These are phyloP conservation scores for Pseudozyma thailandica DNA, from an alignment of 1,284 basidiomycete species.

Conservation along the genomic window DNA sequence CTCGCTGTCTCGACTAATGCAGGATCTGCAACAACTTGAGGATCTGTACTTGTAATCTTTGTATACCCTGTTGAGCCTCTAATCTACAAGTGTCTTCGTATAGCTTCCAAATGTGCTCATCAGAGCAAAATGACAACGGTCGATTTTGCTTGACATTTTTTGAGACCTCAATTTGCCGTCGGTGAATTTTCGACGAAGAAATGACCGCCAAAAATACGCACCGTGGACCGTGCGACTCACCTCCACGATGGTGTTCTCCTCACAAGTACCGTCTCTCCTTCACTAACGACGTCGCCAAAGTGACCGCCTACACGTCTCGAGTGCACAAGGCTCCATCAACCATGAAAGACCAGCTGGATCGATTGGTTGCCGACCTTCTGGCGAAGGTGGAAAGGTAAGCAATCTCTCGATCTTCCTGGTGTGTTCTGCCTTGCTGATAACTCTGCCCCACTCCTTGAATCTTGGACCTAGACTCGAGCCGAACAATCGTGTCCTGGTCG, in stretches of 20 bases:
- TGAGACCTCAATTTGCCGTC: constrained; percentile 4
- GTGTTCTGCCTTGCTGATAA: not conserved
- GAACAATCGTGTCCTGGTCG: constrained; percentile 76
- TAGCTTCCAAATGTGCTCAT: too few species aligned
- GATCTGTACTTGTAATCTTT: too few species aligned
- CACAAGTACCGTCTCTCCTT: not conserved
- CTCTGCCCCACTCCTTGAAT: not conserved
- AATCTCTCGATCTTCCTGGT: too few species aligned
- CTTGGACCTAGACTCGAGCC: constrained; percentile 70
- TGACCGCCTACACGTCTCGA: not conserved
- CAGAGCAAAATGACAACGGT: too few species aligned
- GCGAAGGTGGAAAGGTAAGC: constrained; percentile 15
- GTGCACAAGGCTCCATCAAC: not conserved
- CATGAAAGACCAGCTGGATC: constrained; percentile 33
- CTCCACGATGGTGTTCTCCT: constrained; percentile 5
- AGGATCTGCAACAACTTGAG: constrained; percentile 7
- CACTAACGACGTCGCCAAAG: not conserved
- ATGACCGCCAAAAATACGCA: not conserved
- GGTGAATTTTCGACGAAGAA: constrained; percentile 3
- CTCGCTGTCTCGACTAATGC: constrained; percentile 57
- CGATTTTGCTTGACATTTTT: constrained; percentile 1
- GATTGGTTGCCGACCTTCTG: constrained; percentile 14
- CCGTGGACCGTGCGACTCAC: constrained; percentile 11
- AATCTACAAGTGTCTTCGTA: too few species aligned
- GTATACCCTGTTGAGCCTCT: too few species aligned